These are phyloP conservation scores for Xylariaceae sp. DNA, from an alignment of 2,329 filamentous ascomycete species.

Conservation along the genomic window DNA sequence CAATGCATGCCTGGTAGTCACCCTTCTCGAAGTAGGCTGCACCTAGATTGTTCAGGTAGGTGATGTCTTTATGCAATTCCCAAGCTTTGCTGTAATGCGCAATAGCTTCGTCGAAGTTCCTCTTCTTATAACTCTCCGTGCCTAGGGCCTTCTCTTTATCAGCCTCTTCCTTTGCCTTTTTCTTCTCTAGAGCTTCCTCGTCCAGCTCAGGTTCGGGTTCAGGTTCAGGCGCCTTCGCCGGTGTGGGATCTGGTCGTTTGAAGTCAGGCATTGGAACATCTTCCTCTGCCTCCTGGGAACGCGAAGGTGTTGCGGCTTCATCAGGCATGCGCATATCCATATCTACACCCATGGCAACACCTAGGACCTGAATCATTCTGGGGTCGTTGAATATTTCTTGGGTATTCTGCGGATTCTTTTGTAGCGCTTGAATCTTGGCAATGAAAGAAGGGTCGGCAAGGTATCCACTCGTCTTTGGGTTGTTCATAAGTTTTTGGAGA, in stretches of 20 bases:
- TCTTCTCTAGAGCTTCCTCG: slow-evolving; percentile 77
- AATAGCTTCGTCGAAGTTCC: slow-evolving; percentile 91
- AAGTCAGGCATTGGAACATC: slow-evolving; percentile 77
- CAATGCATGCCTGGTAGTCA: slow-evolving; percentile 82
- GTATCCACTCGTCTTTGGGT: slow-evolving; percentile 84
- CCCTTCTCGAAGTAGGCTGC: slow-evolving; percentile 96
- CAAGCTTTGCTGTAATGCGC: slow-evolving; percentile 92
- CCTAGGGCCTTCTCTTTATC: slow-evolving; percentile 93
- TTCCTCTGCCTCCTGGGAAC: slow-evolving; percentile 53
- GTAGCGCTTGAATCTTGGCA: slow-evolving; percentile 77
- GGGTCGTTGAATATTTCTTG: slow-evolving; percentile 83
- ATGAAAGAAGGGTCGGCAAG: slow-evolving; percentile 86
- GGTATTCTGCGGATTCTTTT: slow-evolving; percentile 73
- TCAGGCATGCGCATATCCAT: slow-evolving; percentile 61
- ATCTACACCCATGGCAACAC: slow-evolving; percentile 88
- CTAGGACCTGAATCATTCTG: slow-evolving; percentile 88
- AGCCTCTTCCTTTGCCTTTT: slow-evolving; percentile 86
- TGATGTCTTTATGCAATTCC: slow-evolving; percentile 93
- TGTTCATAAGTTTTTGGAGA: slow-evolving; percentile 82
- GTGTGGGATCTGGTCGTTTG: slow-evolving; percentile 47
- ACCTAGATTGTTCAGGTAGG: slow-evolving; percentile 93
- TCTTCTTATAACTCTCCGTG: slow-evolving; percentile 97
- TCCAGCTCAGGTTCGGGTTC: slow-evolving; percentile 66
- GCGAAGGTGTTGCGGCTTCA: slow-evolving; percentile 32
- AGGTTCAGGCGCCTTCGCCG: slow-evolving; percentile 43